A percentile compares a stretch with the other conserved stretches of the same genome.
Evolutionary conservation across 352 stramenopile genomes (phyloP).

Genomic region (Phytophthora uliginosa): DNA sequence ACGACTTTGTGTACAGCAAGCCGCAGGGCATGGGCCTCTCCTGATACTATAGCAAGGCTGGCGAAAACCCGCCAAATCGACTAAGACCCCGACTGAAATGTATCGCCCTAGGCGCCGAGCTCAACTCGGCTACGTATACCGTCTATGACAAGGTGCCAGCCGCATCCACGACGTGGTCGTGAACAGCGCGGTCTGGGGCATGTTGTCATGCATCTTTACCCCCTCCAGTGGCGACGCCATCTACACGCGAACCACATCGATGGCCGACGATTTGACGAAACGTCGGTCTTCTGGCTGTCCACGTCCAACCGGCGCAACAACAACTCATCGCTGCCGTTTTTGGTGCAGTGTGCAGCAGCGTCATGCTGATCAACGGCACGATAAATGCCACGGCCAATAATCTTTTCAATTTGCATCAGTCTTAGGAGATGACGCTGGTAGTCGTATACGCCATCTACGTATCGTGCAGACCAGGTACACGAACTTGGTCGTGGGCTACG

Average conservation of each 20-base stretch:
- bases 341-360: constrained; percentile 54
- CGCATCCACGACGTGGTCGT: constrained; percentile 49
- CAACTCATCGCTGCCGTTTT: constrained; percentile 76
- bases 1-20: constrained; percentile 64
- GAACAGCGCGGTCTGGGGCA: constrained; percentile 35
- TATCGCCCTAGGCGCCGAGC: constrained; percentile 70
- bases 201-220: constrained; percentile 58
- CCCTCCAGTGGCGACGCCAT: constrained; percentile 40
- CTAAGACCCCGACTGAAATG: constrained; percentile 50
- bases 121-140: constrained; percentile 64
- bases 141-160: constrained; percentile 66
- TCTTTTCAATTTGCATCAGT: constrained; percentile 55
- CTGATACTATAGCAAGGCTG: constrained; percentile 76
- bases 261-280: constrained; percentile 59
- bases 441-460: constrained; percentile 65
- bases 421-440: constrained; percentile 57
- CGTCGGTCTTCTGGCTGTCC: constrained; percentile 63
- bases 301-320: constrained; percentile 72
- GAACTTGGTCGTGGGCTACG: constrained; percentile 48
- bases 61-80: constrained; percentile 72
- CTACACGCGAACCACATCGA: constrained; percentile 62
- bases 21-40: constrained; percentile 52
- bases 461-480: constrained; percentile 63
- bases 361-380: constrained; percentile 53
- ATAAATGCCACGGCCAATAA: constrained; percentile 37